A percentile compares a stretch with the other conserved stretches of the same genome.
These are phyloP conservation scores for Hymenoscyphus occultus DNA, from an alignment of 2,329 filamentous ascomycete genomes.

Conservation along the genomic window DNA sequence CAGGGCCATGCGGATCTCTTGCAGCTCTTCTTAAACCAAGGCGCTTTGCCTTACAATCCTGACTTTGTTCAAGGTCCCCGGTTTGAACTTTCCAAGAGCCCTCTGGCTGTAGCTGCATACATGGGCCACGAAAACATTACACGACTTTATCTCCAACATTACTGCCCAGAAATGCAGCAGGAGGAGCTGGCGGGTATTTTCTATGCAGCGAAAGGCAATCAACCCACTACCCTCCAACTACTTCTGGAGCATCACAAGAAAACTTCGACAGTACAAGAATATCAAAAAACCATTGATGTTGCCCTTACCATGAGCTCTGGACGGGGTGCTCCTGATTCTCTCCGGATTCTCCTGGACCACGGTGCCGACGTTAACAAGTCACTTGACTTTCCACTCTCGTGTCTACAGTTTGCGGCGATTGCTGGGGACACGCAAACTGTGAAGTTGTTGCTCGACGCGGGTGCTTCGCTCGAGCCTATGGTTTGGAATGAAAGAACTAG, in stretches of 20 bases:
- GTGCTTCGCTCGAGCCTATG: conserved; percentile 1
- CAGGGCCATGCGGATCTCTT: background rate
- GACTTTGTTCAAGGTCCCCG: background rate
- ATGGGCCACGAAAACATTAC: too few relatives aligned
- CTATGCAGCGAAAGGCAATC: conserved; percentile 1
- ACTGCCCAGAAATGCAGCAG: background rate
- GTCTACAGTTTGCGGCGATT: background rate
- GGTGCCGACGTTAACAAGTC: background rate
- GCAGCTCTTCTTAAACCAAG: conserved; percentile 1
- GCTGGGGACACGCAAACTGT: background rate
- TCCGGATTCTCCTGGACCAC: background rate
- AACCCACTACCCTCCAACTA: background rate
- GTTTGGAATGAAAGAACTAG: background rate
- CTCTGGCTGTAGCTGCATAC: too few relatives aligned
- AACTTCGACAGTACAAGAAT: background rate
- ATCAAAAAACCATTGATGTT: background rate
- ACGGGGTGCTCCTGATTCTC: background rate
- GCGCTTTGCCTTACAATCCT: background rate
- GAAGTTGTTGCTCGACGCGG: conserved; percentile 5
- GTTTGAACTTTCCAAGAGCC: background rate
- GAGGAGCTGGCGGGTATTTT: background rate
- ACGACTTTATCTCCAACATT: background rate
- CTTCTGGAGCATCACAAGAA: background rate
- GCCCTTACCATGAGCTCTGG: background rate
- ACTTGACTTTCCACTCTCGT: background rate